Evolutionary conservation across 1,284 basidiomycete species (phyloP), one percentile per base, ranked within the genome.

Genomic region (Fistulina hepatica): DNA sequence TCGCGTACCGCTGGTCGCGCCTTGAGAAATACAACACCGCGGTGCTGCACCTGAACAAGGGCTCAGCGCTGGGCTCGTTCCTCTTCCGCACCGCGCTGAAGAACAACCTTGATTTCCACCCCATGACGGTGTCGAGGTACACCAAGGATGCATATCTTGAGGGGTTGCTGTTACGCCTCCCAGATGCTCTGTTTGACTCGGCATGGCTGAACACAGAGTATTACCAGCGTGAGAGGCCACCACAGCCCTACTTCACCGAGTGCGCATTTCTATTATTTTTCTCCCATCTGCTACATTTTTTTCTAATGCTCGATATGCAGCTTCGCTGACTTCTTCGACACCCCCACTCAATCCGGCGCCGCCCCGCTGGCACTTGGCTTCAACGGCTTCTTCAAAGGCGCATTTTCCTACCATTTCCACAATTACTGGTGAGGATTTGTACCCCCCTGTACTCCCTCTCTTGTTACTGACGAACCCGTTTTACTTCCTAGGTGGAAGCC

Each of bases 201-300:
- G 88, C 86, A 1, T 91, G 85, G 86, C 61, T 90, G 38, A 84
- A 82, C 49, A 81, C 80, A 33, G 86, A 92, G 55, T 69, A 74
- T 38, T 86, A 80, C 54, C 88, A 91, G 53, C 65, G 80, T 28
- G 81, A 85, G 44, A 66, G 86, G 37, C 88, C 88, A 4, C 78
- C 85, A 40, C 84, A 86, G 56, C 88, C 88, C 8, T 84, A 79
- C 56, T 84, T 92, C 53, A 76, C 75, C 23, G 73, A 75, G 82
- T 84, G 50, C 33, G 33, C 21, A 10, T 15, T n/a, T 10, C 30
- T 32, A 13, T 26, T 21, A 16, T 31, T 21, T 33, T 22, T 32
- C 15, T 7, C 12, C 24, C 15, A 16, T 10, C 25, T 12, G 33
- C 28, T 5, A 39, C 41, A 21, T 46, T 37, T n/a, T 4, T 12